Evolutionary conservation across 2,329 filamentous ascomycete genomes (phyloP).

Genomic region (Penicillium sclerotigenum): DNA sequence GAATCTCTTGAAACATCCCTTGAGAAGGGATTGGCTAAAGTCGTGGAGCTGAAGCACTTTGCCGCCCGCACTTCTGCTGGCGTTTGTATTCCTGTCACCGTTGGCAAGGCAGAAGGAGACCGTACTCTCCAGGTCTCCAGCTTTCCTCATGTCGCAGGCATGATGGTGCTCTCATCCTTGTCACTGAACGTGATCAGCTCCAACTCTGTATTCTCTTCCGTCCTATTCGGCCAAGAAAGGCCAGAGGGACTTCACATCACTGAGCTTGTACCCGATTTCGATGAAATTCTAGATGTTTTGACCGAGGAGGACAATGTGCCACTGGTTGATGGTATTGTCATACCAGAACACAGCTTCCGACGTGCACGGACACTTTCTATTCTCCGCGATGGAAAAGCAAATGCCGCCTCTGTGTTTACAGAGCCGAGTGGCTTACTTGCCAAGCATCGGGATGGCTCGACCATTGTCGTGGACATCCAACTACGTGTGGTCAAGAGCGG

Average conservation of each 20-base stretch:
- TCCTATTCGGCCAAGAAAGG: conserved; percentile 83
- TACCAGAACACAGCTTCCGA: conserved; percentile 93
- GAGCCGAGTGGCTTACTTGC: conserved; percentile 81
- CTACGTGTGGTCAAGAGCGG: conserved; percentile 95
- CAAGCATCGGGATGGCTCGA: conserved; percentile 83
- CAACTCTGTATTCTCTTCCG: conserved; percentile 90
- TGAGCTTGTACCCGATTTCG: conserved; percentile 80
- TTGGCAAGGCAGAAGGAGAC: conserved; percentile 68
- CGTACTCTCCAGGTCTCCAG: conserved; percentile 81
- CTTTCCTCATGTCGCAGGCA: conserved; percentile 95
- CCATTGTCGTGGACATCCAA: conserved; percentile 91
- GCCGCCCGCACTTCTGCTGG: conserved; percentile 75
- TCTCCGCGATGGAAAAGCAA: conserved; percentile 75
- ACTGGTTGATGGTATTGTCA: conserved; percentile 88
- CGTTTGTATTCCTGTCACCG: conserved; percentile 78
- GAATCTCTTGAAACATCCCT: conserved; percentile 64
- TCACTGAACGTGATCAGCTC: conserved; percentile 81
- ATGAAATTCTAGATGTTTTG: conserved; percentile 74
- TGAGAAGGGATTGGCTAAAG: conserved; percentile 73
- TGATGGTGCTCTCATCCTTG: conserved; percentile 82
- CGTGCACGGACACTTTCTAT: conserved; percentile 81
- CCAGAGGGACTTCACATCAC: conserved; percentile 77
- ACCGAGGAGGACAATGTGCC: conserved; percentile 82
- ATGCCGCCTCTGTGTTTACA: conserved; percentile 75
- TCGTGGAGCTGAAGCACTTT: conserved; percentile 71